Percentiles rank a stretch among this genome's conserved stretches.
Conservation (phyloP, 1,139 yeast genomes). For the Hanseniaspora uvarum region DNA sequence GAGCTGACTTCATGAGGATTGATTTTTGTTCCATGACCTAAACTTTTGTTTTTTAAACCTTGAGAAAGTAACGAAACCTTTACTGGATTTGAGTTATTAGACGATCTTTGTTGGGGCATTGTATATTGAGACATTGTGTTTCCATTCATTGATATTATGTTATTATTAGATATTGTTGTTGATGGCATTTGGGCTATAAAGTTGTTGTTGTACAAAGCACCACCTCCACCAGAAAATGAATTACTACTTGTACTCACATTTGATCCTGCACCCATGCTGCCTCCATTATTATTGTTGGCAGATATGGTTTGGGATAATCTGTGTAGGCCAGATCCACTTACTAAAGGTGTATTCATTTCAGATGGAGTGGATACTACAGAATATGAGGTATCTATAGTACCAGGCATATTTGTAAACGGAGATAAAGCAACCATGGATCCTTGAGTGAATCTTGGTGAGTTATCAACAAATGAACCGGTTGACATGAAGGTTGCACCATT, state of each 20-base stretch:
- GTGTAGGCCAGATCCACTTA: neutral
- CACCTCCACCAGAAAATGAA: constrained; percentile 3
- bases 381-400: constrained; percentile 5
- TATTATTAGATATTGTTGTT: constrained; percentile 12
- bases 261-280: neutral
- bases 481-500: constrained; percentile 14
- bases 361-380: constrained; percentile 16
- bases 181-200: constrained; percentile 15
- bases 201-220: constrained; percentile 13
- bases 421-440: constrained; percentile 5
- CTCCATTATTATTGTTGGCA: neutral
- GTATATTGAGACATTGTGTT: constrained; percentile 8
- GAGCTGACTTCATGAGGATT: constrained; percentile 17
- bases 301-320: constrained; percentile 2
- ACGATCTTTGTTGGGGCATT: neutral
- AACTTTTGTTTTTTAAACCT: neutral
- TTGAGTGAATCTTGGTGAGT: constrained; percentile 15
- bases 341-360: constrained; percentile 12
- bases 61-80: constrained; percentile 10
- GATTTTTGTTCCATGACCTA: constrained; percentile 1
- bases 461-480: constrained; percentile 13
- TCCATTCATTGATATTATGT: constrained; percentile 15
- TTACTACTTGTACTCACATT: constrained; percentile 17
- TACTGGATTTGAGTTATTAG: neutral
- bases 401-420: constrained; percentile 3